These are phyloP conservation scores for Botrytis paeoniae DNA, from an alignment of 2,329 filamentous ascomycete species.

Conservation along the genomic window DNA sequence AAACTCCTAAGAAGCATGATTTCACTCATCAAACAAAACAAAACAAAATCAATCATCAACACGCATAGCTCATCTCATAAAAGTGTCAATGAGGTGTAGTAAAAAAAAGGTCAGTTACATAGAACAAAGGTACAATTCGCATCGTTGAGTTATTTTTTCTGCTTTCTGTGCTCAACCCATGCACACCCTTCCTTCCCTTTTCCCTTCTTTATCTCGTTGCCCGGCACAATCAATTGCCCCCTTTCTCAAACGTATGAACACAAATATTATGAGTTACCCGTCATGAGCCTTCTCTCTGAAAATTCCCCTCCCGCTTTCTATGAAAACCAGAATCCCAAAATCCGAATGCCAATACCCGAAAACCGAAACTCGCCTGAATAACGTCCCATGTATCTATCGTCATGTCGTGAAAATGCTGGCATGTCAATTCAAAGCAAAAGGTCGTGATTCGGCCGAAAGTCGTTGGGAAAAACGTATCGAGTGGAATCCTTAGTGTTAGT, in stretches of 20 bases:
- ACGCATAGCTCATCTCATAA: background rate
- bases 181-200: background rate
- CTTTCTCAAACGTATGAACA: constrained; percentile 15
- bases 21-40: constrained; percentile 2
- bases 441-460: constrained; percentile 17
- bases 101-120: constrained; percentile 20
- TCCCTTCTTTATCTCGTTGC: constrained; percentile 11
- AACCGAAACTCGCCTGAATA: constrained; percentile 10
- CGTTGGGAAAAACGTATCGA: constrained; percentile 10
- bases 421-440: constrained; percentile 18
- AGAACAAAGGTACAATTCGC: constrained; percentile 22
- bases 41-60: constrained; percentile 2
- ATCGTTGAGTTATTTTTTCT: constrained; percentile 19
- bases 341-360: constrained; percentile 16
- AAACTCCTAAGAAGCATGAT: background rate
- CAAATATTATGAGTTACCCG: constrained; percentile 8
- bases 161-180: constrained; percentile 16
- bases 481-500: constrained; percentile 15
- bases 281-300: background rate
- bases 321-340: constrained; percentile 5
- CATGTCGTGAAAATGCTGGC: constrained; percentile 20
- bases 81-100: constrained; percentile 14
- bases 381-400: constrained; percentile 18
- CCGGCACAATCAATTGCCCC: constrained; percentile 11
- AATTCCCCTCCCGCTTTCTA: constrained; percentile 7